Conservation (phyloP, 345 rosid species). For the Sapria himalayana region DNA sequence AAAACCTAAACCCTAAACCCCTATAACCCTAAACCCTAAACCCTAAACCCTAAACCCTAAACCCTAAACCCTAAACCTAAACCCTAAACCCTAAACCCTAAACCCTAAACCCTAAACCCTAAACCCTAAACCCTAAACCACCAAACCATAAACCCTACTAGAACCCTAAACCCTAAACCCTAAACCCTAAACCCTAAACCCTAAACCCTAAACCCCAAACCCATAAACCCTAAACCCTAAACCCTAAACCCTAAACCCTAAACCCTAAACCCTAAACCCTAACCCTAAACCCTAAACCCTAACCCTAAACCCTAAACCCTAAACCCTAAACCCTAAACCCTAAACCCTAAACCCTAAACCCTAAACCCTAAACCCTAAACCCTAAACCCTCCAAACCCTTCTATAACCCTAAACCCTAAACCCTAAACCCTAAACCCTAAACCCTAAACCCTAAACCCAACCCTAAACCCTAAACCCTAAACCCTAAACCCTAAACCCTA, state of each 20-base stretch:
- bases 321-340: constrained; percentile 10
- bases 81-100: constrained; percentile 15
- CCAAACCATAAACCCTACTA: constrained; percentile 11
- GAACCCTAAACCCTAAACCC: constrained; percentile 14
- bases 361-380: constrained; percentile 12
- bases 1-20: constrained; percentile 11
- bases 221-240: constrained; percentile 14
- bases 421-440: constrained; percentile 15
- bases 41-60: constrained; percentile 13
- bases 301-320: constrained; percentile 10
- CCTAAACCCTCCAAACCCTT: constrained; percentile 11
- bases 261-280: constrained; percentile 16
- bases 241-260: constrained; percentile 16
- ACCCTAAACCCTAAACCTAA: constrained; percentile 12
- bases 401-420: constrained; percentile 13
- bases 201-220: constrained; percentile 12
- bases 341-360: constrained; percentile 10
- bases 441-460: constrained; percentile 13
- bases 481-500: constrained; percentile 10
- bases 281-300: constrained; percentile 11
- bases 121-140: constrained; percentile 7
- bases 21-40: constrained; percentile 10
- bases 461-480: constrained; percentile 13
- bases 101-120: constrained; percentile 11
- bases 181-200: constrained; percentile 11